Evolutionary conservation across 164 flowering plant genomes (phyloP).

Genomic region (Brasenia schreberi): DNA sequence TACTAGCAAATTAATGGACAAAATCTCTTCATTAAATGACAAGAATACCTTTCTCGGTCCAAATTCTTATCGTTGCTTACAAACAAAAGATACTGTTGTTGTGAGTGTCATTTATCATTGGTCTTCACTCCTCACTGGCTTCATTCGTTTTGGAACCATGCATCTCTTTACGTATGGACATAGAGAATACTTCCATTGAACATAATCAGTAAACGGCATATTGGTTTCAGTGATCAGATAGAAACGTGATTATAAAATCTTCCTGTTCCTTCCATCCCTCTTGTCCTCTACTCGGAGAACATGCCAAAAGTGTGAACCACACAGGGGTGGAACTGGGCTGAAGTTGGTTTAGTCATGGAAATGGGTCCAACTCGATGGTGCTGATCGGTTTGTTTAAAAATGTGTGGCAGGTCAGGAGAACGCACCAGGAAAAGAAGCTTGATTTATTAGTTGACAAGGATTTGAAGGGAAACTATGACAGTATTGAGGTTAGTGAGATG

Average conservation of each 20-base stretch:
- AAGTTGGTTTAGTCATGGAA: not conserved
- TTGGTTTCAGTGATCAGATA: not conserved
- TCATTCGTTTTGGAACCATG: not conserved
- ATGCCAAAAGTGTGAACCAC: not conserved
- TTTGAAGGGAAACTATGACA: conserved; percentile 44
- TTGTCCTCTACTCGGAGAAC: not conserved
- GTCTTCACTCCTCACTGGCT: not conserved
- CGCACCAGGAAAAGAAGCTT: conserved; percentile 59
- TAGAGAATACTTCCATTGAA: not conserved
- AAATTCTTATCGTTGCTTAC: too few species aligned
- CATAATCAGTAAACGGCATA: not conserved
- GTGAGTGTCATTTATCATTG: not conserved
- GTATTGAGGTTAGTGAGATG: conserved; percentile 72
- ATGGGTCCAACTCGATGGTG: not conserved
- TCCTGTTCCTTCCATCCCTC: not conserved
- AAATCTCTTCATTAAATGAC: not conserved
- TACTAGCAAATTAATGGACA: not conserved
- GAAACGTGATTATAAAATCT: not conserved
- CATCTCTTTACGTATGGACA: not conserved
- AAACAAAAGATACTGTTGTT: too few species aligned
- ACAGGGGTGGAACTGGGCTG: not conserved
- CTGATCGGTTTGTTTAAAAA: not conserved
- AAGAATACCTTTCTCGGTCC: too few species aligned
- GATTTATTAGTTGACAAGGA: conserved; percentile 58
- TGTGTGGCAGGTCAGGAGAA: conserved; percentile 44